These are phyloP conservation scores for Sphenostylis stenocarpa DNA, from an alignment of 306 rosid genomes.

Conservation along the genomic window DNA sequence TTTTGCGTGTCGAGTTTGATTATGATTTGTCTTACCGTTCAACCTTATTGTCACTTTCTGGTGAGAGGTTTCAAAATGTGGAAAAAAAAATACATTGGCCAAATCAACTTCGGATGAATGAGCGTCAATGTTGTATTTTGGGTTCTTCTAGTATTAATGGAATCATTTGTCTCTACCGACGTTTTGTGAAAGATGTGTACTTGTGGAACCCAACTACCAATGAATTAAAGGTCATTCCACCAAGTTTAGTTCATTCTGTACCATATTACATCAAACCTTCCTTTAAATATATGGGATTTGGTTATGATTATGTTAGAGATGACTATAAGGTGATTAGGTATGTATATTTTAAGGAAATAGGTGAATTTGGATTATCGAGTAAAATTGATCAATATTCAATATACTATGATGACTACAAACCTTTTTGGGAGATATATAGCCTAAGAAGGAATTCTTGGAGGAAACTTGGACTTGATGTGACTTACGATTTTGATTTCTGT, in stretches of 20 bases:
- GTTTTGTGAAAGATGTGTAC: rapidly evolving
- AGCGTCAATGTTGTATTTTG: rapidly evolving
- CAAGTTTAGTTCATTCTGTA: background rate
- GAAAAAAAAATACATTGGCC: background rate
- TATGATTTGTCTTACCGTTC: no score
- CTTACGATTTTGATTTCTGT: no score
- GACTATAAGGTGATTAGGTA: background rate
- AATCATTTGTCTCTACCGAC: background rate
- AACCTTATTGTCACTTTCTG: background rate
- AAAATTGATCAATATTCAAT: no score
- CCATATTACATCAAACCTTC: background rate
- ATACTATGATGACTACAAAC: background rate
- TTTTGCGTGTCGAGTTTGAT: no score
- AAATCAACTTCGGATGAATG: no score
- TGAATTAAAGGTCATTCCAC: background rate
- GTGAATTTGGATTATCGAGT: background rate
- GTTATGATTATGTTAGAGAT: background rate
- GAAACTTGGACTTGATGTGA: background rate
- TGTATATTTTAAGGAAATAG: background rate
- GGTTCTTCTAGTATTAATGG: background rate
- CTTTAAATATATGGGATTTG: background rate
- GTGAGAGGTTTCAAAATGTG: background rate
- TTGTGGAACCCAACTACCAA: background rate
- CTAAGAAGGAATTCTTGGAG: background rate
- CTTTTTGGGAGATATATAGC: background rate